These are phyloP conservation scores for Candida germanica DNA, from an alignment of 805 yeast species.

Conservation along the genomic window DNA sequence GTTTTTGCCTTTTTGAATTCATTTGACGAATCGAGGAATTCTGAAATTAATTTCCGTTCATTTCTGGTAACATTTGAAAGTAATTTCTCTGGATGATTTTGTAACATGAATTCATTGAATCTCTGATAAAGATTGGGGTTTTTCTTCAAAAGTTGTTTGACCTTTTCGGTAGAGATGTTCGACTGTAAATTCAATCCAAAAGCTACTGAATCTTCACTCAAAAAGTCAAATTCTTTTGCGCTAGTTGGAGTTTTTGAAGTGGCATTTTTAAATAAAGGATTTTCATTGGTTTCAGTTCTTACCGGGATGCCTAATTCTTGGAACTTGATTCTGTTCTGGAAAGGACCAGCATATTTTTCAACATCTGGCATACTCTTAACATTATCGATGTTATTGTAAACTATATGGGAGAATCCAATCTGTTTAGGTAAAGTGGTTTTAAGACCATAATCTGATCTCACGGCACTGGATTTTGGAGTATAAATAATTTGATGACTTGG, in stretches of 20 bases:
- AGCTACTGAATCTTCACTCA: conserved; percentile 24
- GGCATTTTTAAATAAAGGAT: conserved; percentile 42
- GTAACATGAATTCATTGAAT: conserved; percentile 54
- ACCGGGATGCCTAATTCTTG: conserved; percentile 63
- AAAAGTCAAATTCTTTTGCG: conserved; percentile 10
- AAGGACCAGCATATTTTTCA: conserved; percentile 58
- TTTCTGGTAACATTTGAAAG: conserved; percentile 19
- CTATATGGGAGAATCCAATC: conserved; percentile 55
- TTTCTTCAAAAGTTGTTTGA: conserved; percentile 32
- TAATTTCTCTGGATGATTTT: conserved; percentile 43
- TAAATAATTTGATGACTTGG: conserved; percentile 76
- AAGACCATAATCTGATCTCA: conserved; percentile 73
- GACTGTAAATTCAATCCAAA: conserved; percentile 30
- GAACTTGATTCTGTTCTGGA: conserved; percentile 61
- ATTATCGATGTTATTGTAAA: conserved; percentile 65
- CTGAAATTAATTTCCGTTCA: conserved; percentile 29
- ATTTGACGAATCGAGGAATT: conserved; percentile 24
- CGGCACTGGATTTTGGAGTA: conserved; percentile 61
- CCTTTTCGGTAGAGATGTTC: conserved; percentile 24
- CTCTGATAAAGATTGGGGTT: conserved; percentile 48
- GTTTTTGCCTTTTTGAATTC: conserved; percentile 20
- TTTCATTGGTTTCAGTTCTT: conserved; percentile 27
- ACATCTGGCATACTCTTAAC: conserved; percentile 67
- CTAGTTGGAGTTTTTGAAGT: conserved; percentile 19
- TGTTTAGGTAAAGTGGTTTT: conserved; percentile 67